Percentiles rank a stretch among this genome's conserved stretches.
These are phyloP conservation scores for Spathaspora hagerdaliae DNA, from an alignment of 805 yeast species.

Conservation along the genomic window DNA sequence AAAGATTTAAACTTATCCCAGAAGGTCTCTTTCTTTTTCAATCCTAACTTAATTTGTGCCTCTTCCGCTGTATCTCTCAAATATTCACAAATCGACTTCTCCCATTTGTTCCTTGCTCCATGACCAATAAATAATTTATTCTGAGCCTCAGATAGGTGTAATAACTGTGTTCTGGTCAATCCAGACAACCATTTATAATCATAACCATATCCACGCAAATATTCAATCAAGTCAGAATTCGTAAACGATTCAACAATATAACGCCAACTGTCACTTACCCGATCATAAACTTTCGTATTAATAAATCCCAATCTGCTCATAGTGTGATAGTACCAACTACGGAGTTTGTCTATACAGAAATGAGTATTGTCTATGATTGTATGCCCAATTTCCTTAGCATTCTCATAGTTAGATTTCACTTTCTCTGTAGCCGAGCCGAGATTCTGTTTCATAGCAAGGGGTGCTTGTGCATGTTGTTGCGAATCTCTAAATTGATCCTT, in stretches of 20 bases:
- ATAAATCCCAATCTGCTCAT: background rate
- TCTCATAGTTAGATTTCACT: background rate
- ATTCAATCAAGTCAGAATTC: constrained; percentile 37
- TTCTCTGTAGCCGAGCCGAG: background rate
- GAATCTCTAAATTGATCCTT: background rate
- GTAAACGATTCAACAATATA: constrained; percentile 37
- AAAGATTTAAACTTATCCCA: constrained; percentile 7
- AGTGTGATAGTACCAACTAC: background rate
- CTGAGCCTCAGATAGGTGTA: constrained; percentile 36
- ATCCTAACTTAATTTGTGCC: constrained; percentile 9
- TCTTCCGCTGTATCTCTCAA: constrained; percentile 10
- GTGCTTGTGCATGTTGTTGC: background rate
- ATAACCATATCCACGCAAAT: constrained; percentile 41
- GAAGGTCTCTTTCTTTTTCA: constrained; percentile 6
- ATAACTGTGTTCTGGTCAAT: constrained; percentile 28
- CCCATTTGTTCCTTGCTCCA: constrained; percentile 10
- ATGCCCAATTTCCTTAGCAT: background rate
- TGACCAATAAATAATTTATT: constrained; percentile 31
- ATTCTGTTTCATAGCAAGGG: background rate
- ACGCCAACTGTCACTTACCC: constrained; percentile 9
- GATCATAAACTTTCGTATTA: constrained; percentile 3
- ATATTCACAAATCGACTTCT: constrained; percentile 12
- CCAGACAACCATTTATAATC: constrained; percentile 16
- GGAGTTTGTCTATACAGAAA: background rate
- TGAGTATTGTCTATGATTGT: background rate